Evolutionary conservation across 2,329 filamentous ascomycete genomes (phyloP).

Genomic region (Fusarium sp.): DNA sequence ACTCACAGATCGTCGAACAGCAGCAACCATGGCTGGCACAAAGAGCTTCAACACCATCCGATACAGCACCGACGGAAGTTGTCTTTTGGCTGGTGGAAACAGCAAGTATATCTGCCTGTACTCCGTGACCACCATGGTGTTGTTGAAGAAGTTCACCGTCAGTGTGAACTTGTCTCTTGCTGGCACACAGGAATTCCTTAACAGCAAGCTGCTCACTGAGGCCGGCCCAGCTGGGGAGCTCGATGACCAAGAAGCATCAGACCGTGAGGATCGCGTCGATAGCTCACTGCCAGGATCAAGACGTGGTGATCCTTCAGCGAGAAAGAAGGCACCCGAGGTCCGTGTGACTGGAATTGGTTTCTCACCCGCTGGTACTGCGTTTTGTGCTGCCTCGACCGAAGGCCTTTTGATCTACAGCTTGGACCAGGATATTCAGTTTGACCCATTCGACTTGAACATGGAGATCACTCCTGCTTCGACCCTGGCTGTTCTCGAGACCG

Average conservation of each 20-base stretch:
- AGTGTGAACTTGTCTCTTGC: constrained; percentile 95
- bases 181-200: constrained; percentile 96
- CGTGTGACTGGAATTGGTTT: constrained; percentile 88
- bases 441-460: constrained; percentile 96
- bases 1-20: constrained; percentile 86
- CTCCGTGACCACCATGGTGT: constrained; percentile 89
- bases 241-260: constrained; percentile 88
- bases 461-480: constrained; percentile 91
- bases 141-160: constrained; percentile 95
- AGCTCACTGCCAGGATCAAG: constrained; percentile 85
- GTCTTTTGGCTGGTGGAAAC: constrained; percentile 90
- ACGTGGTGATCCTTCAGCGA: constrained; percentile 83
- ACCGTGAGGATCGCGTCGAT: constrained; percentile 87
- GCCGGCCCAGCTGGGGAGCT: constrained; percentile 87
- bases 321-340: constrained; percentile 83
- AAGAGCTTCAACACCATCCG: constrained; percentile 90
- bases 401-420: constrained; percentile 94
- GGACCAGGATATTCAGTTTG: constrained; percentile 86
- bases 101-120: constrained; percentile 99
- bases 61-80: constrained; percentile 93
- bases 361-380: constrained; percentile 87
- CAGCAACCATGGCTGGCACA: constrained; percentile 89
- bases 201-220: constrained; percentile 91
- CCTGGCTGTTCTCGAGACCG: constrained; percentile 72
- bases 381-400: constrained; percentile 95